These are phyloP conservation scores for Suillus paluster DNA, from an alignment of 768 basidiomycete species.

Conservation along the genomic window DNA sequence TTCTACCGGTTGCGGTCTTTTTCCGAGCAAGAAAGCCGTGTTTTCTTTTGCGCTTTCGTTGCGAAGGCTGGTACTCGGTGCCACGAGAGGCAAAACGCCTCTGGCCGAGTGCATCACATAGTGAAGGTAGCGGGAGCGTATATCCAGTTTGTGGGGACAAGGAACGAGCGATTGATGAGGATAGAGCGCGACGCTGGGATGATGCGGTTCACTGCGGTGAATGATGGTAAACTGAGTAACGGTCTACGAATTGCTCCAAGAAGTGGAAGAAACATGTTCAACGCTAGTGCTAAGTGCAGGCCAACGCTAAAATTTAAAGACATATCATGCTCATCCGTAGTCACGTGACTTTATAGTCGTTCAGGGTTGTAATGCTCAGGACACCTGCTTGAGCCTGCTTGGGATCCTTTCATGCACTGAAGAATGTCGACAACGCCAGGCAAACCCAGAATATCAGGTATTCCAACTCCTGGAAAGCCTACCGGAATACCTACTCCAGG, in stretches of 20 bases:
- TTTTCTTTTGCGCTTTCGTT: constrained; percentile 89
- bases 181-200: background rate
- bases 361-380: constrained; percentile 3
- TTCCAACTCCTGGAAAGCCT: constrained; percentile 52
- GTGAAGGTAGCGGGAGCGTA: constrained; percentile 7
- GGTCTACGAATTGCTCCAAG: constrained; percentile 2
- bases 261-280: constrained; percentile 6
- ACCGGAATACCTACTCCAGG: constrained; percentile 72
- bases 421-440: constrained; percentile 49
- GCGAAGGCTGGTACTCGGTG: constrained; percentile 96
- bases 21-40: constrained; percentile 88
- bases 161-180: constrained; percentile 19
- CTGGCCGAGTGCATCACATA: constrained; percentile 2
- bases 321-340: background rate
- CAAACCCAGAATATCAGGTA: constrained; percentile 44
- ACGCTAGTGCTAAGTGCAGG: too few species aligned
- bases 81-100: constrained; percentile 70
- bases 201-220: background rate
- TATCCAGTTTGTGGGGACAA: constrained; percentile 6
- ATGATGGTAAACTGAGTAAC: background rate
- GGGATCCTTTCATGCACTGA: too few species aligned
- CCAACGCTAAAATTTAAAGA: background rate
- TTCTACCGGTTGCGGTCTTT: constrained; percentile 69
- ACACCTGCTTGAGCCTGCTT: too few species aligned
- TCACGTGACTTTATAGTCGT: constrained; percentile 5